A percentile compares a stretch with the other conserved stretches of the same genome.
Evolutionary conservation across 2,329 filamentous ascomycete species (phyloP).

Genomic region (Talaromyces verruculosus): DNA sequence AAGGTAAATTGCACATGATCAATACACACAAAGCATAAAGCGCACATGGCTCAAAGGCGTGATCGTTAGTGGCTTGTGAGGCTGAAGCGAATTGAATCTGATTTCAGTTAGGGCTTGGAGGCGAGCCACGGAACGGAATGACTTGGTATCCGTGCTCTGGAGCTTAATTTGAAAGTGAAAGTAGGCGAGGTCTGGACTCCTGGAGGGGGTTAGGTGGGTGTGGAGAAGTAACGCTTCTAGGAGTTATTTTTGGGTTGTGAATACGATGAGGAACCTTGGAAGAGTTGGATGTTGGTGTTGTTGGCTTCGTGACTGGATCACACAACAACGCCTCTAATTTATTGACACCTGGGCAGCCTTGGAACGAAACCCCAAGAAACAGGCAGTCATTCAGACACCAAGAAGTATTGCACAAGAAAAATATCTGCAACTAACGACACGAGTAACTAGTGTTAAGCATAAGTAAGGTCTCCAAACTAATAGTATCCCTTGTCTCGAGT

Average conservation of each 20-base stretch:
- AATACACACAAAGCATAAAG: not conserved
- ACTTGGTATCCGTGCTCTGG: not conserved
- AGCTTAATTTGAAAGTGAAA: not conserved
- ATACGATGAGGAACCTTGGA: no score
- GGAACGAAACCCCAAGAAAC: not conserved
- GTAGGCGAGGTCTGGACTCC: not conserved
- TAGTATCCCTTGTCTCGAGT: not conserved
- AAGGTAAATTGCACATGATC: not conserved
- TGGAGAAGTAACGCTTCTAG: not conserved
- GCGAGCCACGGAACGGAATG: not conserved
- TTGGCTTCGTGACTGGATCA: not conserved
- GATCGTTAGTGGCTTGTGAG: not conserved
- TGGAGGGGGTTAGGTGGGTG: no score
- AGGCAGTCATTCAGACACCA: not conserved
- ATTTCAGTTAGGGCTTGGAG: not conserved
- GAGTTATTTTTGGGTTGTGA: not conserved
- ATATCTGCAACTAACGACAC: not conserved
- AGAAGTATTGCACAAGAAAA: not conserved
- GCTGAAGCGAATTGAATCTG: not conserved
- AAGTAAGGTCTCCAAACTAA: not conserved
- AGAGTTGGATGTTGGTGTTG: no score
- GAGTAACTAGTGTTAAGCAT: not conserved
- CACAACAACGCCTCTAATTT: no score
- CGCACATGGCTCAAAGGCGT: not conserved
- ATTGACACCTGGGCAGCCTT: no score